Evolutionary conservation across 208 protist genomes (phyloP).

Genomic region (Acanthamoeba castellanii): DNA sequence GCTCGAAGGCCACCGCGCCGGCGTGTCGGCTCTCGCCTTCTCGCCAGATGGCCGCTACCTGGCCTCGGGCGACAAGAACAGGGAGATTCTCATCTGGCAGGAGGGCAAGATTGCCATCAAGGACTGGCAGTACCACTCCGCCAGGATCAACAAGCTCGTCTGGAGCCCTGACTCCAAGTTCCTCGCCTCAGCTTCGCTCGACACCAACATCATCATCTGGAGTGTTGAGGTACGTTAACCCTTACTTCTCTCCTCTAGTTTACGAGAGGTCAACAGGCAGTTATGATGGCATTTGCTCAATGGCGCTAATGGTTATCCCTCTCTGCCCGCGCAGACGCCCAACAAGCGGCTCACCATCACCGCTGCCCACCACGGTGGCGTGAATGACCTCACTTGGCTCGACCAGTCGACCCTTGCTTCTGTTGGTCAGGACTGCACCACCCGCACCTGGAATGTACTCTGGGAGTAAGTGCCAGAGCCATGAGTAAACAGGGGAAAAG

Average conservation of each 20-base stretch:
- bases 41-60: constrained; percentile 86
- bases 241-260: too few relatives aligned
- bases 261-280: too few relatives aligned
- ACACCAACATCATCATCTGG: constrained; percentile 76
- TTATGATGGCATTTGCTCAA: too few relatives aligned
- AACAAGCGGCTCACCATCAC: constrained; percentile 57
- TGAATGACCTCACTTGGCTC: constrained; percentile 66
- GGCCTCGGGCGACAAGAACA: constrained; percentile 82
- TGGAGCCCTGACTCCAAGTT: constrained; percentile 66
- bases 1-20: constrained; percentile 40
- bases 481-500: too few relatives aligned
- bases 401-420: constrained; percentile 47
- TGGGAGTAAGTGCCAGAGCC: constrained; percentile 42
- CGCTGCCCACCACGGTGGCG: constrained; percentile 58
- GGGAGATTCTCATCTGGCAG: constrained; percentile 85
- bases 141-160: constrained; percentile 55
- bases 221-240: not conserved
- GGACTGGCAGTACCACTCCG: constrained; percentile 67
- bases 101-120: constrained; percentile 53
- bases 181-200: constrained; percentile 64
- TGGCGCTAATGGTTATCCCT: too few relatives aligned
- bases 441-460: constrained; percentile 47
- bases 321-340: constrained; percentile 15
- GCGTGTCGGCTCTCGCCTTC: constrained; percentile 70
- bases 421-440: constrained; percentile 67